Percentiles rank a stretch among this genome's conserved stretches.
Evolutionary conservation across 192 early-diverging fungal species (phyloP).

Genomic region (Chytriomyces hyalinus): DNA sequence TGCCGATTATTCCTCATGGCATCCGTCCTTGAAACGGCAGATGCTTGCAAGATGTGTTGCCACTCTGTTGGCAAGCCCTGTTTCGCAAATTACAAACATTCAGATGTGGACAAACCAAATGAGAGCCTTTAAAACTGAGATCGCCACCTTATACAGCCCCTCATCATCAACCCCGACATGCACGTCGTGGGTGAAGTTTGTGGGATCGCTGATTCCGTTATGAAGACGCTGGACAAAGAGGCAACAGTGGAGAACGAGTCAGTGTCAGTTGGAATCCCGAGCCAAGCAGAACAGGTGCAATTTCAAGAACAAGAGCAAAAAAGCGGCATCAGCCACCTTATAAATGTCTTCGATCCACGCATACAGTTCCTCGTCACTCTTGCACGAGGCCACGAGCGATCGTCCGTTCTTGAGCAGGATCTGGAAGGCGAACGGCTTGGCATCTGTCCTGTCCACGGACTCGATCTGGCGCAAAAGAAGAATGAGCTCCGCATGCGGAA

Average conservation of each 20-base stretch:
- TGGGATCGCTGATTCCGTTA: slow-evolving; percentile 72
- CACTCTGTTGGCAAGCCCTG: slow-evolving; percentile 93
- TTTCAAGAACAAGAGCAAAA: not conserved
- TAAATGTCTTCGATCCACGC: slow-evolving; percentile 98
- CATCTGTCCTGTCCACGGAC: slow-evolving; percentile 80
- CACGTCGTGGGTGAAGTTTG: slow-evolving; percentile 83
- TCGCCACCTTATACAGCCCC: slow-evolving; percentile 51
- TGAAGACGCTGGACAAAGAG: slow-evolving; percentile 67
- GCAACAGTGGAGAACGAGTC: not conserved
- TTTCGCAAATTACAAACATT: slow-evolving; percentile 1
- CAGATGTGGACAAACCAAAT: slow-evolving; percentile 1
- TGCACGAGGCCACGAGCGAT: slow-evolving; percentile 87
- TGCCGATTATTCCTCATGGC: slow-evolving; percentile 86
- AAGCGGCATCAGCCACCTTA: slow-evolving; percentile 54
- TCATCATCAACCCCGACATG: slow-evolving; percentile 63
- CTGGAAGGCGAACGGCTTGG: slow-evolving; percentile 92
- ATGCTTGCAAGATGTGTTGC: slow-evolving; percentile 85
- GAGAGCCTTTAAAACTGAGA: not conserved
- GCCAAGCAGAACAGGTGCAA: not conserved
- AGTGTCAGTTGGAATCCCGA: not conserved
- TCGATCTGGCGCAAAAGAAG: slow-evolving; percentile 92
- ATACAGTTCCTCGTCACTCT: slow-evolving; percentile 95
- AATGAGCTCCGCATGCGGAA: slow-evolving; percentile 80
- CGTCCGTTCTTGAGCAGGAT: slow-evolving; percentile 77
- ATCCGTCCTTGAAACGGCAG: slow-evolving; percentile 90